Conservation (phyloP, 768 basidiomycete genomes). For the Serendipita sp. region DNA sequence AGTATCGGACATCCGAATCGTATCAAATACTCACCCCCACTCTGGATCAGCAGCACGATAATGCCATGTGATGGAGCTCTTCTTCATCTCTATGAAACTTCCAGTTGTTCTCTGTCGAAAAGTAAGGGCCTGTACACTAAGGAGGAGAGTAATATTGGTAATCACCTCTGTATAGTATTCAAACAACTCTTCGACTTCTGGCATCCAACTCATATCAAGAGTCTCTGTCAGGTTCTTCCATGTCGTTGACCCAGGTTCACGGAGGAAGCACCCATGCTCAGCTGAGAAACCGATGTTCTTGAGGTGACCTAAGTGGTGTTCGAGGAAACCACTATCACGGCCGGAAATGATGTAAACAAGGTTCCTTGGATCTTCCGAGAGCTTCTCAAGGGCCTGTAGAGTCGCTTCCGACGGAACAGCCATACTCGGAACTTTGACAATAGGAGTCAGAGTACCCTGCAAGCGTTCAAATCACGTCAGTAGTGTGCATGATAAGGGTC, state of each 20-base stretch:
- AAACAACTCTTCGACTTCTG: conserved; percentile 89
- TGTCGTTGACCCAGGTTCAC: conserved; percentile 41
- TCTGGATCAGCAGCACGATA: conserved; percentile 86
- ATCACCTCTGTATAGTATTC: conserved; percentile 81
- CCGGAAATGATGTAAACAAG: conserved; percentile 96
- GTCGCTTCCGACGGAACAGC: conserved; percentile 66
- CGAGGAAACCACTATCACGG: conserved; percentile 82
- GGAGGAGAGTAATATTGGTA: background rate
- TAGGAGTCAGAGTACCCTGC: conserved; percentile 89
- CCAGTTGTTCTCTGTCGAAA: conserved; percentile 66
- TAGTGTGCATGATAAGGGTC: background rate
- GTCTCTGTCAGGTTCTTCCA: conserved; percentile 87
- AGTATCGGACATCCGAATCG: background rate
- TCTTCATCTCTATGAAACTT: conserved; percentile 93
- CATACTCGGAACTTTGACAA: conserved; percentile 84
- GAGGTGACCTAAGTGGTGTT: conserved; percentile 79
- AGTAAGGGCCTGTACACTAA: background rate
- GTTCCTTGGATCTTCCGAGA: conserved; percentile 72
- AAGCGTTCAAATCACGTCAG: background rate
- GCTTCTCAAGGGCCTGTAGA: conserved; percentile 51
- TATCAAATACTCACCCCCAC: conserved; percentile 56
- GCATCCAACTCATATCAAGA: conserved; percentile 96
- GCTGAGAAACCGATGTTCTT: conserved; percentile 75
- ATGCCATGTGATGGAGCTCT: conserved; percentile 97
- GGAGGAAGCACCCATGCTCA: conserved; percentile 89